These are phyloP conservation scores for Euphorbia neoarborescens DNA, from an alignment of 441 rosid species.

Conservation along the genomic window DNA sequence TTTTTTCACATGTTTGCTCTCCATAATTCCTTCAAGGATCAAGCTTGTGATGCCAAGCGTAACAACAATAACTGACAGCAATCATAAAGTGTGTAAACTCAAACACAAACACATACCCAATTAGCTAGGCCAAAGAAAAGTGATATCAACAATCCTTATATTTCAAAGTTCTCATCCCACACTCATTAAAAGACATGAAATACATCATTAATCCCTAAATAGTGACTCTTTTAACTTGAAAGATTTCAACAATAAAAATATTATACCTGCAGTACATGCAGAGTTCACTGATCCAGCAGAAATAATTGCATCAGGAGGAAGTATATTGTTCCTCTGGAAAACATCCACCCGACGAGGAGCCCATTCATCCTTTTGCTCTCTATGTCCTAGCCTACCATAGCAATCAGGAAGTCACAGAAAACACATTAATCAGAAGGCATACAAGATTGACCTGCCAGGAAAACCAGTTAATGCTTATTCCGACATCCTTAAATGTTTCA, in stretches of 20 bases:
- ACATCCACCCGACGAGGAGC: conserved; percentile 82
- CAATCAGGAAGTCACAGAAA: conserved; percentile 18
- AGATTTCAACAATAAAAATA: neutral
- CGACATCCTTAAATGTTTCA: neutral
- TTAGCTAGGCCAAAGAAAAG: neutral
- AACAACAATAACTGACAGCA: neutral
- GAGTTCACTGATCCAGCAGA: conserved; percentile 84
- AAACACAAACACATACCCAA: neutral
- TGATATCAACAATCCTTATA: neutral
- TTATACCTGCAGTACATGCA: conserved; percentile 83
- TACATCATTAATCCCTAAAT: neutral
- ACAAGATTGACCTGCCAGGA: neutral
- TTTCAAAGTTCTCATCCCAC: neutral
- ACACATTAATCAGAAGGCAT: conserved; percentile 10
- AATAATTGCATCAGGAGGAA: conserved; percentile 73
- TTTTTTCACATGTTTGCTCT: neutral
- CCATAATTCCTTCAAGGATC: neutral
- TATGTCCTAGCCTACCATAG: conserved; percentile 77
- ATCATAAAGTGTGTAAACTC: neutral
- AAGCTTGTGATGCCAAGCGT: neutral
- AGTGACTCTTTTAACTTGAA: neutral
- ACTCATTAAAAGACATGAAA: neutral
- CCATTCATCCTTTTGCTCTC: conserved; percentile 99
- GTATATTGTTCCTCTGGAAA: conserved; percentile 60
- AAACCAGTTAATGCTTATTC: conserved; percentile 6